Percentiles rank a stretch among this genome's conserved stretches.
Conservation (phyloP, 495 filamentous ascomycete species). For the Penicillium arizonense region DNA sequence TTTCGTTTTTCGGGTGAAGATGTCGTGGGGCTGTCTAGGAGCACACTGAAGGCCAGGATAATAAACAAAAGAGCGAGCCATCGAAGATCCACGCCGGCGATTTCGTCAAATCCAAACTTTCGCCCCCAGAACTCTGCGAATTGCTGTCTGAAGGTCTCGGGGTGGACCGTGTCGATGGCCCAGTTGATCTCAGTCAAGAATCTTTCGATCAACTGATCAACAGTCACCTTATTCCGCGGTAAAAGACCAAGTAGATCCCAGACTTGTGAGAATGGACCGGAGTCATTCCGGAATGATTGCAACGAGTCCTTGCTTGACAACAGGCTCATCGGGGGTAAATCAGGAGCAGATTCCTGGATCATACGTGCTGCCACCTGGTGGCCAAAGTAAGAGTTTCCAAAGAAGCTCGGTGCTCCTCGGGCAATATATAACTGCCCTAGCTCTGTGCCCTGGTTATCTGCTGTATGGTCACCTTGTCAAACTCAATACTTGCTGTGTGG, state of each 20-base stretch:
- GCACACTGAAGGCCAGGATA: slow-evolving; percentile 14
- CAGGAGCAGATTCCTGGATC: slow-evolving; percentile 17
- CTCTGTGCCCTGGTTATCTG: slow-evolving; percentile 7
- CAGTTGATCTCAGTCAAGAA: slow-evolving; percentile 15
- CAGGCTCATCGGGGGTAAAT: slow-evolving; percentile 15
- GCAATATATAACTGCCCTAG: slow-evolving; percentile 15
- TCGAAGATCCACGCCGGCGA: slow-evolving; percentile 14
- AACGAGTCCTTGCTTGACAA: slow-evolving; percentile 15
- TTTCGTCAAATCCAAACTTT: slow-evolving; percentile 18
- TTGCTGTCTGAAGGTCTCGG: slow-evolving; percentile 11
- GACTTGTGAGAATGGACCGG: slow-evolving; percentile 15
- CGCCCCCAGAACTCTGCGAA: slow-evolving; percentile 16
- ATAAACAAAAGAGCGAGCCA: slow-evolving; percentile 16
- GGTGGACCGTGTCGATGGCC: slow-evolving; percentile 15
- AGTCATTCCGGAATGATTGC: slow-evolving; percentile 16
- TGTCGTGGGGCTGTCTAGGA: slow-evolving; percentile 6
- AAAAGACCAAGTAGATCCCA: slow-evolving; percentile 16
- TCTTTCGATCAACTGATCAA: slow-evolving; percentile 14
- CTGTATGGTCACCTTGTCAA: not conserved
- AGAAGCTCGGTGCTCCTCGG: slow-evolving; percentile 14
- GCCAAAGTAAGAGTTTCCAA: slow-evolving; percentile 18
- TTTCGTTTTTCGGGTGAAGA: slow-evolving; percentile 14
- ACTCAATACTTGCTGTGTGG: not conserved
- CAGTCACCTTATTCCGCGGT: slow-evolving; percentile 16
- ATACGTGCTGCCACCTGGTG: slow-evolving; percentile 17